Conservation (phyloP, 1,284 basidiomycete species). For the Cerioporus squamosus region DNA sequence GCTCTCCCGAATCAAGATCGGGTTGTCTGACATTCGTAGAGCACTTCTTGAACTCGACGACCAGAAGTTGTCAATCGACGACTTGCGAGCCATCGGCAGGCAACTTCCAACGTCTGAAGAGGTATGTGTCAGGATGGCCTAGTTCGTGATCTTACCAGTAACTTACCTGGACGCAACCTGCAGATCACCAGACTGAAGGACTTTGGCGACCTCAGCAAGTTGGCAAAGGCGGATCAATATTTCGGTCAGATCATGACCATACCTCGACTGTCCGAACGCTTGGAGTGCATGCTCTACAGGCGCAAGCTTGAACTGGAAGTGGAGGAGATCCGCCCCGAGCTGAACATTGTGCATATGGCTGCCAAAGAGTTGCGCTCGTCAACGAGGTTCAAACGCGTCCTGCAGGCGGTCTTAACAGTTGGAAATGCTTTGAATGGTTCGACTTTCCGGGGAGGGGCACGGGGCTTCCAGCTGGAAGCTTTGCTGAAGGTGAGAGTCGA, state of each 20-base stretch:
- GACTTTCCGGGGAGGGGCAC: conserved; percentile 83
- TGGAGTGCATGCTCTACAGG: conserved; percentile 85
- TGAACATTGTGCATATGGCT: conserved; percentile 78
- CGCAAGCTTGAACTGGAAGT: conserved; percentile 82
- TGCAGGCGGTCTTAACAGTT: conserved; percentile 76
- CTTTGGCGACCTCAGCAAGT: conserved; percentile 69
- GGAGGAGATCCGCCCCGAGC: conserved; percentile 83
- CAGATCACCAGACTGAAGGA: conserved; percentile 68
- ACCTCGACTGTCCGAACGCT: conserved; percentile 72
- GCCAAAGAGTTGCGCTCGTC: conserved; percentile 77
- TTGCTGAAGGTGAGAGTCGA: conserved; percentile 68
- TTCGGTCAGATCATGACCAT: conserved; percentile 82
- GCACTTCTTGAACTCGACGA: conserved; percentile 79
- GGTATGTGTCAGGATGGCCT: conserved; percentile 45
- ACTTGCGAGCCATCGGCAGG: conserved; percentile 73
- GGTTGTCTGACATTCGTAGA: conserved; percentile 63
- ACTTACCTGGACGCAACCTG: too few relatives aligned
- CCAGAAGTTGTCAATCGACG: conserved; percentile 64
- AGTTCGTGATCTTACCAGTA: too few relatives aligned
- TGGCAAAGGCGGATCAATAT: conserved; percentile 87
- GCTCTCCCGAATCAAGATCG: conserved; percentile 75
- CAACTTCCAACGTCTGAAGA: conserved; percentile 82
- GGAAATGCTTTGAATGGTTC: conserved; percentile 86
- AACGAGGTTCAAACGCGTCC: conserved; percentile 66
- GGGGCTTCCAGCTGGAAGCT: conserved; percentile 83